phyloP scores from a whole-genome alignment of 139 green algal species.

The Micractinium sp. region DNA sequence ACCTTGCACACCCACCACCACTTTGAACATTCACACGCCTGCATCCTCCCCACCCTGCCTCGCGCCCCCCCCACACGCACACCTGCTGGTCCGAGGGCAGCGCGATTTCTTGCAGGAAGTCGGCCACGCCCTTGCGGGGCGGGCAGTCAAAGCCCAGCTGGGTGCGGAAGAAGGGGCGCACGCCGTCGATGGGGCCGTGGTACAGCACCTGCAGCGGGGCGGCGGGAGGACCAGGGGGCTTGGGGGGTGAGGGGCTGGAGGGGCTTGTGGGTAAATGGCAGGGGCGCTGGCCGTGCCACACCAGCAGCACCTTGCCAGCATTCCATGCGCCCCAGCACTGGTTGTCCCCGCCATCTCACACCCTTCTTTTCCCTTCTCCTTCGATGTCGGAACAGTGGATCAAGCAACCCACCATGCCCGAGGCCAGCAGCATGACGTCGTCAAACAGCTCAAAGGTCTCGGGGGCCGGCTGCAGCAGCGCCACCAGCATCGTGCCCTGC shows the following conservation, averaged over 20 bases:
- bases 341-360: not conserved
- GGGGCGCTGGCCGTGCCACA: too few relatives aligned
- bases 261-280: not conserved
- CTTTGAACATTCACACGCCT: too few relatives aligned
- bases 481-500: conserved; percentile 53
- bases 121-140: conserved; percentile 62
- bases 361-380: not conserved
- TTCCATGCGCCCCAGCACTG: not conserved
- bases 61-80: not conserved
- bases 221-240: not conserved
- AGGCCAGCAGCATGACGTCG: conserved; percentile 46
- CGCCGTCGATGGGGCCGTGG: conserved; percentile 49
- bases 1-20: too few relatives aligned
- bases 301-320: not conserved
- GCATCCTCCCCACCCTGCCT: too few relatives aligned
- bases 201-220: conserved; percentile 29
- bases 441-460: conserved; percentile 72
- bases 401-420: conserved; percentile 45
- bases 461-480: conserved; percentile 63
- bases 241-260: not conserved
- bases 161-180: conserved; percentile 66
- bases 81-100: conserved; percentile 54
- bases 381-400: not conserved
- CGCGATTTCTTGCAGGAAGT: conserved; percentile 79
- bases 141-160: conserved; percentile 71